These are phyloP conservation scores for Penicillium waksmanii DNA, from an alignment of 495 filamentous ascomycete species.

Conservation along the genomic window DNA sequence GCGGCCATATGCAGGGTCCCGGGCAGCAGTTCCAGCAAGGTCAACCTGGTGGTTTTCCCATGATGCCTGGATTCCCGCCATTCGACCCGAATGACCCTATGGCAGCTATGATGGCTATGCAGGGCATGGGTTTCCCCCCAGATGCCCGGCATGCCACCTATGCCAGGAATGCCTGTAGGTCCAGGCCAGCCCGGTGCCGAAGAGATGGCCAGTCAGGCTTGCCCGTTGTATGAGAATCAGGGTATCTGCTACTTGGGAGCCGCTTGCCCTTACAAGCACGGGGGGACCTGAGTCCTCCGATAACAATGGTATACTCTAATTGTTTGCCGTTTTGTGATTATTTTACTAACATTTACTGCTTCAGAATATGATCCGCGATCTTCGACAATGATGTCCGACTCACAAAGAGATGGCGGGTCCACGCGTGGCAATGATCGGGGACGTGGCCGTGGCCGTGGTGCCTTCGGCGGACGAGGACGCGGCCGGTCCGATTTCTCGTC, in stretches of 20 bases:
- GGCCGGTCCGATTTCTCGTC: constrained; percentile 72
- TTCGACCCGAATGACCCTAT: constrained; percentile 70
- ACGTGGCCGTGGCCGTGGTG: constrained; percentile 54
- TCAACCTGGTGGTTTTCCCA: constrained; percentile 45
- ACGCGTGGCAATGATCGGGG: constrained; percentile 48
- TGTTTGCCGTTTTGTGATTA: not conserved
- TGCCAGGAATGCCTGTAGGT: constrained; percentile 43
- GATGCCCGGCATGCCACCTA: constrained; percentile 56
- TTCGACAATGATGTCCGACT: constrained; percentile 51
- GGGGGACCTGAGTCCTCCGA: constrained; percentile 59
- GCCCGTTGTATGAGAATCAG: constrained; percentile 85
- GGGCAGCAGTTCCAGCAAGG: constrained; percentile 34
- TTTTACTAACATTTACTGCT: constrained; percentile 11
- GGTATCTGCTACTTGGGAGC: constrained; percentile 81
- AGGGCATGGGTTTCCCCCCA: constrained; percentile 66
- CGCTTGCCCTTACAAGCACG: constrained; percentile 83
- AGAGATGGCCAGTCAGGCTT: constrained; percentile 57
- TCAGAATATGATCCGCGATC: constrained; percentile 87
- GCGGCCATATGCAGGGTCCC: constrained; percentile 22
- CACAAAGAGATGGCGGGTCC: constrained; percentile 27
- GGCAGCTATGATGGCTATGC: constrained; percentile 70
- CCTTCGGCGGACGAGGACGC: constrained; percentile 52
- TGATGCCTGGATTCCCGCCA: constrained; percentile 54
- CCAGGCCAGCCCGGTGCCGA: constrained; percentile 35
- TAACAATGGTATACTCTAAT: constrained; percentile 47